Evolutionary conservation across 768 basidiomycete genomes (phyloP).

Genomic region (Hortiboletus flavorubellus): DNA sequence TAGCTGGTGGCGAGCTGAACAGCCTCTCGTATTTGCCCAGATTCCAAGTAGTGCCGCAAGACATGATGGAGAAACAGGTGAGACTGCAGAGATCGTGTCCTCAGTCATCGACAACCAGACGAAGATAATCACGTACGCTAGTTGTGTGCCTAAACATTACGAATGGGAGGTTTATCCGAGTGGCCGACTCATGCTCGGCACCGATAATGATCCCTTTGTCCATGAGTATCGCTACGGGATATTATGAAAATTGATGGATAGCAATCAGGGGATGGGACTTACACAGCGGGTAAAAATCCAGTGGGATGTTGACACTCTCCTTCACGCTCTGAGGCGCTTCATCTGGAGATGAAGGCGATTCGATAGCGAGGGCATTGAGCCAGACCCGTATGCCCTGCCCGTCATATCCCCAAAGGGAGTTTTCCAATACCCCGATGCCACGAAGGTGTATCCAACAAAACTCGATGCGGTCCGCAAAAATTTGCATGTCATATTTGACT

Average conservation of each 20-base stretch:
- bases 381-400: conserved; percentile 87
- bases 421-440: conserved; percentile 90
- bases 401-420: conserved; percentile 97
- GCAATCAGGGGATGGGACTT: conserved; percentile 21
- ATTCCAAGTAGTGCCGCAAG: conserved; percentile 75
- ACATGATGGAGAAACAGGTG: conserved; percentile 94
- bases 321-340: conserved; percentile 55
- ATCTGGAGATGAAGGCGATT: conserved; percentile 46
- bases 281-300: conserved; percentile 98
- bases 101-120: conserved; percentile 1
- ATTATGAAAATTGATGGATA: neutral
- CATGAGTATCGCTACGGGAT: conserved; percentile 82
- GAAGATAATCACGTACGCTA: conserved; percentile 52
- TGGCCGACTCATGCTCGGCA: conserved; percentile 82
- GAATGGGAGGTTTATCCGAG: conserved; percentile 75
- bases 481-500: conserved; percentile 96
- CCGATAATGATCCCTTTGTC: conserved; percentile 99
- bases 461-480: conserved; percentile 94
- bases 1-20: conserved; percentile 86
- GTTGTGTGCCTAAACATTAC: conserved; percentile 90
- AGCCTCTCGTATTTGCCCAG: conserved; percentile 63
- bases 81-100: conserved; percentile 49
- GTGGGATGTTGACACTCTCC: conserved; percentile 88
- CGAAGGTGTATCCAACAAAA: conserved; percentile 98
- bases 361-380: conserved; percentile 93